Evolutionary conservation across 768 basidiomycete species (phyloP).

Genomic region (Exsudoporus frostii): DNA sequence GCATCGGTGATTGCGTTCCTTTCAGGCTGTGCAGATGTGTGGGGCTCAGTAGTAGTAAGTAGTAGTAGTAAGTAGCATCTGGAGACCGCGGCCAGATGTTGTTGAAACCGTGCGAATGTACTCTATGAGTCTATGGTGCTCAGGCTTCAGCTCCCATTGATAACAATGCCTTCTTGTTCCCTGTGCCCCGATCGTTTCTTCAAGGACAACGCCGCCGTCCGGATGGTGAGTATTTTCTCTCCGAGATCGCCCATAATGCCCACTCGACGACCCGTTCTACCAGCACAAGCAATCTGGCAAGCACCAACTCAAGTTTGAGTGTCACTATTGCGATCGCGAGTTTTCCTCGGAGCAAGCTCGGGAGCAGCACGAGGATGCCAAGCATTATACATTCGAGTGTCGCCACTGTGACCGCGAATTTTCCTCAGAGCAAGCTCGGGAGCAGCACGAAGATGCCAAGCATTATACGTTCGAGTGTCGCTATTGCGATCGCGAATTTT

Average conservation of each 20-base stretch:
- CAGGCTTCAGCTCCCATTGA: background rate
- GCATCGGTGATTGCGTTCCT: too few relatives aligned
- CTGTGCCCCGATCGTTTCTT: constrained; percentile 22
- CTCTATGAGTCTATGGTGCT: background rate
- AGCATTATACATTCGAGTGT: constrained; percentile 3
- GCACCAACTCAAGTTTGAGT: background rate
- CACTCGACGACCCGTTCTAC: background rate
- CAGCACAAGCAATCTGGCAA: constrained; percentile 14
- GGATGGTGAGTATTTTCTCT: constrained; percentile 13
- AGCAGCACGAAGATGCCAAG: constrained; percentile 10
- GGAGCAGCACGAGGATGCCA: too few relatives aligned
- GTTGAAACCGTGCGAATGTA: too few relatives aligned
- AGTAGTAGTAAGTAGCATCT: too few relatives aligned
- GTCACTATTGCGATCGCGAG: too few relatives aligned
- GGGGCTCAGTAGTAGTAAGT: too few relatives aligned
- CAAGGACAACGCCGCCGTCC: constrained; percentile 1
- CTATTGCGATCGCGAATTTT: background rate
- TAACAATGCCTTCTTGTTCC: constrained; percentile 17
- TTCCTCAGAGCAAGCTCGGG: background rate
- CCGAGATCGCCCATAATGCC: background rate
- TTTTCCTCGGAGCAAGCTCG: background rate
- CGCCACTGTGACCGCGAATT: constrained; percentile 7
- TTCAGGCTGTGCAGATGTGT: too few relatives aligned
- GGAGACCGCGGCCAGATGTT: too few relatives aligned
- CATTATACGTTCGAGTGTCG: constrained; percentile 17